Evolutionary conservation across 345 rosid species (phyloP), one percentile per base, ranked within the genome.

Genomic region (Eucalyptus regnans): DNA sequence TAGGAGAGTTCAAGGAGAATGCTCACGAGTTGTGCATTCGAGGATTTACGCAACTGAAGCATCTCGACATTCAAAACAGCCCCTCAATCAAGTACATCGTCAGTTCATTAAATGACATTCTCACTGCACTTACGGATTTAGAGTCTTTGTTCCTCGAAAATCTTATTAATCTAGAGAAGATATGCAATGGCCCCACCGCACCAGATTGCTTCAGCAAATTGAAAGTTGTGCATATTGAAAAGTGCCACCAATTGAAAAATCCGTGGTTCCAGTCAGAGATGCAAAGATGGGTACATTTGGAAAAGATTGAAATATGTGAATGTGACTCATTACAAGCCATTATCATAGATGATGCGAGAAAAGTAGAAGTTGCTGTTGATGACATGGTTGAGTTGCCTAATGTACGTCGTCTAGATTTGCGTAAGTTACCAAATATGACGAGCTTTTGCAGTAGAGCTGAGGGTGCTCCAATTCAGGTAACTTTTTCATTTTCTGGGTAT

Each of bases 161-260:
- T 66, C 79, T 66, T 31, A 31, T n/a, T 66, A 31, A 31, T 66
- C 1, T 66, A 6, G 22, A 66, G 20, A n/a, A 66, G 41, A 31
- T 66, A 66, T n/a, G 41, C 9, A 1, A 50, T 88, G 27, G 89
- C 54, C 22, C 49, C 7, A 2, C 50, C 86, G 2, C 49, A 43
- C 6, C 15, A 71, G 12, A 49, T 22, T 44, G 89, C 86, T 49
- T 71, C 27, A 66, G 22, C 86, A 17, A 46, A 33, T 49, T 27
- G 71, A 83, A 83, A 87, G 71, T 7, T 3, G 4, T 62, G 16
- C 0, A 0, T 2, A 4, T 62, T 5, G 0, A 0, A 6, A 3
- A 12, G 4, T 29, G 71, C 33, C 1, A 3, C 4, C 33, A 7
- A 29, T 62, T 62, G 71, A 13, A 62, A 62, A 3, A 62, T 6